phyloP scores from a whole-genome alignment of 1,284 basidiomycete genomes.

The Nidula niveotomentosa region DNA sequence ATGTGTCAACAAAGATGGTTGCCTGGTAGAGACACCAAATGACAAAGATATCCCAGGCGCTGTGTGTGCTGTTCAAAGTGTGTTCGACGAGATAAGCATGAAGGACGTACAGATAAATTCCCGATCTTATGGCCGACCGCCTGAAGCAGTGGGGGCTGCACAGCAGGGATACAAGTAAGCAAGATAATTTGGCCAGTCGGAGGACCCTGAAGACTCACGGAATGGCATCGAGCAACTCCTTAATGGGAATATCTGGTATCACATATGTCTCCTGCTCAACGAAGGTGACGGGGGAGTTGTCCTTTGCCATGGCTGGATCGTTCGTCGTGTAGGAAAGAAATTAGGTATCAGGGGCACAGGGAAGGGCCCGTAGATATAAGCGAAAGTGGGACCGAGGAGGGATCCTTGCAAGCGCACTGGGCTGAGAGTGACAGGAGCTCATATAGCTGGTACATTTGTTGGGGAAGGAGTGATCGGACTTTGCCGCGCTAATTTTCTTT shows the following conservation, averaged over 20 bases:
- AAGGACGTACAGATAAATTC: conserved; percentile 69
- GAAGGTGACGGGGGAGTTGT: conserved; percentile 22
- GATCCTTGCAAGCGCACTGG: background rate
- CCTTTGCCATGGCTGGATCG: background rate
- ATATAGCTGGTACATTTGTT: conserved; percentile 17
- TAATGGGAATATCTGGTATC: conserved; percentile 83
- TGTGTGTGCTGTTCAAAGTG: conserved; percentile 20
- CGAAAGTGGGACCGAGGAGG: conserved; percentile 7
- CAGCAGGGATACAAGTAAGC: conserved; percentile 6
- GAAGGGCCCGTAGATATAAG: conserved; percentile 2
- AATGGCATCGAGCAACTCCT: conserved; percentile 85
- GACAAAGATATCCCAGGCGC: conserved; percentile 75
- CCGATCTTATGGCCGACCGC: conserved; percentile 85
- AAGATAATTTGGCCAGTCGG: background rate
- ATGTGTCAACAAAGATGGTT: conserved; percentile 67
- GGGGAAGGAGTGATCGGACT: conserved; percentile 19
- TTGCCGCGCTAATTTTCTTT: conserved; percentile 20
- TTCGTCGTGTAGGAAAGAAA: conserved; percentile 4
- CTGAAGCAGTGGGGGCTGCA: conserved; percentile 87
- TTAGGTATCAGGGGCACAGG: conserved; percentile 5
- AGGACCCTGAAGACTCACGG: conserved; percentile 57
- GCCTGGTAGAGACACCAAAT: conserved; percentile 72
- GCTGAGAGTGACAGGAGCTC: conserved; percentile 8
- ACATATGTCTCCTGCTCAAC: conserved; percentile 63
- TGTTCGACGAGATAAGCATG: conserved; percentile 1